A percentile compares a stretch with the other conserved stretches of the same genome.
Conservation (phyloP, 352 stramenopile species). For the Pythium scleroteichum region DNA sequence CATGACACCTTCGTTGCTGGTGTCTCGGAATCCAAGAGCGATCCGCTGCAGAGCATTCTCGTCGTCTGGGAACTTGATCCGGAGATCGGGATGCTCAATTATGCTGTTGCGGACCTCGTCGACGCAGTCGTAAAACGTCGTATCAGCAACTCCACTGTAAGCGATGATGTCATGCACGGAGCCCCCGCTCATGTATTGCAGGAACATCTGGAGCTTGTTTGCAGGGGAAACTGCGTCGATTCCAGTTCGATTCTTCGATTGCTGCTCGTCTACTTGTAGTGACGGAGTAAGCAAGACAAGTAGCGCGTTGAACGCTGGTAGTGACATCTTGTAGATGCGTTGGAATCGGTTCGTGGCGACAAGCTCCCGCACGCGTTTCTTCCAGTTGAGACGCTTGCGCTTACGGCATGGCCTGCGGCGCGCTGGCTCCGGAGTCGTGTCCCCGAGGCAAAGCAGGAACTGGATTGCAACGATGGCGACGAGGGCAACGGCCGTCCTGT, state of each 20-base stretch:
- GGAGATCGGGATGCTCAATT: constrained; percentile 5
- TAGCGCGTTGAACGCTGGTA: background rate
- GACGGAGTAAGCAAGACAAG: background rate
- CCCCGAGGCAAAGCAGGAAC: too few relatives aligned
- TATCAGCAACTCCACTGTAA: constrained; percentile 3
- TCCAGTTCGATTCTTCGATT: constrained; percentile 3
- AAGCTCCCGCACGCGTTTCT: background rate
- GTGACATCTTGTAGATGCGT: constrained; percentile 6
- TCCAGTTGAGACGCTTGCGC: constrained; percentile 2
- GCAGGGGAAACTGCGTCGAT: background rate
- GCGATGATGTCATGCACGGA: constrained; percentile 8
- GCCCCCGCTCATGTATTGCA: constrained; percentile 9
- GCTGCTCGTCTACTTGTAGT: constrained; percentile 5
- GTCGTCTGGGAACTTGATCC: constrained; percentile 6
- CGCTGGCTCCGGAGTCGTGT: too few relatives aligned
- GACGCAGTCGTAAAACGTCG: constrained; percentile 5
- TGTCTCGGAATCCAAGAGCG: background rate
- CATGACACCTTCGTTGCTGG: constrained; percentile 9
- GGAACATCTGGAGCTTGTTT: constrained; percentile 14
- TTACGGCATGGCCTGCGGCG: background rate
- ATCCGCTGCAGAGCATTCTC: background rate
- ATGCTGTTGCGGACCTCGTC: background rate
- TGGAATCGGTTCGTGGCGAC: background rate
- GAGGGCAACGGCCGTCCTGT: too few relatives aligned
- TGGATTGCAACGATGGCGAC: too few relatives aligned